Conservation (phyloP, 1,284 basidiomycete genomes). For the Trichosporon sp. region DNA sequence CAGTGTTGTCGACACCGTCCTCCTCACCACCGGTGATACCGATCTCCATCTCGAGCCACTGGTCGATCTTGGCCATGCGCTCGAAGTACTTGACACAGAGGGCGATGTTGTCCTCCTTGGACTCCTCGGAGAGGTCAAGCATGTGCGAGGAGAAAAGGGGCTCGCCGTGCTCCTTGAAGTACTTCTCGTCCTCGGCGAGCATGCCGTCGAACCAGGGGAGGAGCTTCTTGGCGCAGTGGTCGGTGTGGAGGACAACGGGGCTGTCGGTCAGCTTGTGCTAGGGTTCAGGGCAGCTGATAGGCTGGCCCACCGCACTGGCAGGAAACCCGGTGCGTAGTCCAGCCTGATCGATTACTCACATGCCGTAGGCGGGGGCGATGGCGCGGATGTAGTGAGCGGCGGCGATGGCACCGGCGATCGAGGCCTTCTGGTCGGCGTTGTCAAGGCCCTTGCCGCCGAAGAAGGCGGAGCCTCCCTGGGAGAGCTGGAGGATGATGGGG, state of each 20-base stretch:
- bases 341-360: conserved; percentile 71
- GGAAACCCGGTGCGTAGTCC: no score
- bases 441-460: conserved; percentile 94
- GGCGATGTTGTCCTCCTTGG: conserved; percentile 95
- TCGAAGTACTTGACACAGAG: conserved; percentile 93
- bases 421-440: conserved; percentile 91
- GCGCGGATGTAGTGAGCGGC: conserved; percentile 89
- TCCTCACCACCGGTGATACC: conserved; percentile 99
- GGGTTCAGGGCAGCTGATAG: conserved; percentile 8
- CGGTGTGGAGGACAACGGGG: conserved; percentile 96
- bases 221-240: conserved; percentile 98
- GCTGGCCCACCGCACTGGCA: not conserved
- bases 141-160: conserved; percentile 87
- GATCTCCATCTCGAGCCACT: conserved; percentile 99
- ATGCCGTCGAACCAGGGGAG: conserved; percentile 99
- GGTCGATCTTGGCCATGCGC: conserved; percentile 85
- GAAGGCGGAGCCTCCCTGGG: conserved; percentile 94
- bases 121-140: conserved; percentile 97
- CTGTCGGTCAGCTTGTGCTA: conserved; percentile 47
- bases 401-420: conserved; percentile 83
- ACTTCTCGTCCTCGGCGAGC: conserved; percentile 92
- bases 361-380: conserved; percentile 82
- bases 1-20: conserved; percentile 95
- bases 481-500: conserved; percentile 96
- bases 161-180: conserved; percentile 84